phyloP scores from a whole-genome alignment of 2,329 filamentous ascomycete species.

The Hypoxylon sp. region DNA sequence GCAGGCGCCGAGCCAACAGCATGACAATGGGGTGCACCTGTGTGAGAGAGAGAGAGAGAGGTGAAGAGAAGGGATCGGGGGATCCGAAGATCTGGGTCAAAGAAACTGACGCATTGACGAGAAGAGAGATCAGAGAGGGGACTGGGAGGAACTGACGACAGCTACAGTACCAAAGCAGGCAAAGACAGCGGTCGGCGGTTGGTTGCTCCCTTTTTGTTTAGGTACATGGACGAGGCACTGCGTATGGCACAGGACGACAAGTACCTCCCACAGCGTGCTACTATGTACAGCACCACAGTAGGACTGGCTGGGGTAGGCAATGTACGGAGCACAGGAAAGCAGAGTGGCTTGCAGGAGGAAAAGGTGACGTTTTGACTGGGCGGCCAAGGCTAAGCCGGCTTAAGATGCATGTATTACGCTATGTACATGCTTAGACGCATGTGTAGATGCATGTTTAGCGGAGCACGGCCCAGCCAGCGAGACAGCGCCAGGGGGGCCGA shows the following conservation, averaged over 20 bases:
- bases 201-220: conserved; percentile 10
- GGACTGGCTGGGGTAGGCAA: too few relatives aligned
- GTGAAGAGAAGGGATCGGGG: conserved; percentile 13
- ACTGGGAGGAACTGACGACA: conserved; percentile 30
- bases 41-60: too few relatives aligned
- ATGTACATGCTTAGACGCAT: too few relatives aligned
- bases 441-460: conserved; percentile 34
- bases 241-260: too few relatives aligned
- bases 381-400: conserved; percentile 29
- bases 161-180: conserved; percentile 10
- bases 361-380: conserved; percentile 43
- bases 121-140: conserved; percentile 15
- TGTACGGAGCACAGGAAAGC: too few relatives aligned
- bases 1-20: conserved; percentile 24
- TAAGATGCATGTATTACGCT: too few relatives aligned
- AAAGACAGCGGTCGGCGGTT: conserved; percentile 11
- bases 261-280: too few relatives aligned
- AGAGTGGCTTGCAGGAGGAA: conserved; percentile 38
- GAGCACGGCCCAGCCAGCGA: conserved; percentile 3
- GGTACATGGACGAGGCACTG: too few relatives aligned
- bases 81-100: conserved; percentile 30
- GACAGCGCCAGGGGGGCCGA: conserved; percentile 6
- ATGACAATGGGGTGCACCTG: conserved; percentile 24
- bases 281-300: too few relatives aligned
- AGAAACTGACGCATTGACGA: conserved; percentile 10